Evolutionary conservation across 192 early-diverging fungal species (phyloP), one percentile per base, ranked within the genome.

Genomic region (Coemansia sp.): DNA sequence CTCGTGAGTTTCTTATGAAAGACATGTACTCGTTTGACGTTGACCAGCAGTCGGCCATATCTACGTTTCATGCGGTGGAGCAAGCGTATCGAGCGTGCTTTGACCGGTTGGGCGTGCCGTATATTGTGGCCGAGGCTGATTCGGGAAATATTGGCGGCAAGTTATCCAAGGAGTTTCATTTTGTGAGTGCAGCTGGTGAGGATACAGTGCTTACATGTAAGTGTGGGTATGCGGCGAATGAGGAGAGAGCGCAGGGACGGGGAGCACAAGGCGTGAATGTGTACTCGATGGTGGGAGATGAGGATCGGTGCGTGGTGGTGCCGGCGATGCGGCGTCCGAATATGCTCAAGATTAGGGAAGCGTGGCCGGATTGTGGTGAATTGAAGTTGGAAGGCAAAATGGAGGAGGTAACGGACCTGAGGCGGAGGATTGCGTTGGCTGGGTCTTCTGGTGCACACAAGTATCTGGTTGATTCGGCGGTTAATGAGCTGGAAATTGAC

Each of bases 1-100:
- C 84, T 2, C 86, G 91, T 28, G 95, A 97, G 70, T 97, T 97
- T 71, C 68, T 93, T n/a, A 97, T 97, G 95, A 97, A 95, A 72
- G 95, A 97, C 74, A 70, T 97, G 66, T 95, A 97, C 70, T 85
- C 90, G 7, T 97, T 97, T 73, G 93, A 97, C 68, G 82, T 73
- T 3, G 83, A 83, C 1, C 71, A 82, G 58, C 70, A 87, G 14
- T 81, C 81, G 36, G 92, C 95, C 0, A 71, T 87, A 25, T 74
- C 70, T n/a, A 89, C 95, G 0, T 97, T 95, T 67, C 75, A 89
- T 17, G 73, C 85, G 17, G 82, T 97, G n/a, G 76, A 82, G 47
- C 63, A 40, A 12, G 92, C 93, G 14, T 97, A 97, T 63, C 77
- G 84, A 42, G 77, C 76, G 49, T 92, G 92, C 18, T 87, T 97